Evolutionary conservation across 441 rosid species (phyloP).

Genomic region (Erysimum cheiri): DNA sequence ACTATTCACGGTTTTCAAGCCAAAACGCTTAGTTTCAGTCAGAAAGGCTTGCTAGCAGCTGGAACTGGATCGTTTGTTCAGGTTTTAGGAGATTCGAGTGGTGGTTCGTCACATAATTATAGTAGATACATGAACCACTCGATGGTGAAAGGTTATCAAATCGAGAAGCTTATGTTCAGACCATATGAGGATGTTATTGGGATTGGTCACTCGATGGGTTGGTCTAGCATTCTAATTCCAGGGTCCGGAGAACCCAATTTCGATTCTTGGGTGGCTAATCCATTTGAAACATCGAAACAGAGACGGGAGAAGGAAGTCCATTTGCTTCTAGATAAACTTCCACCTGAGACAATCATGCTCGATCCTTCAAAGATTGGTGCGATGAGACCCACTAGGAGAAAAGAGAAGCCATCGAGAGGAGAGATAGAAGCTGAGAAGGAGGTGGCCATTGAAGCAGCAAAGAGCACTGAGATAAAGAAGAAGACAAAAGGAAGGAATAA

Average conservation of each 20-base stretch:
- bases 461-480: constrained; percentile 58
- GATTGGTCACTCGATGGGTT: constrained; percentile 92
- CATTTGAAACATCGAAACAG: constrained; percentile 89
- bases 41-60: constrained; percentile 87
- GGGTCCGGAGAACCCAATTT: constrained; percentile 98
- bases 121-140: constrained; percentile 81
- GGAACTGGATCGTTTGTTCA: constrained; percentile 76
- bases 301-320: constrained; percentile 86
- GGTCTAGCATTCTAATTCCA: constrained; percentile 87
- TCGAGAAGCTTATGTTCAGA: constrained; percentile 70
- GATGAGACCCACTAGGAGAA: constrained; percentile 56
- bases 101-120: constrained; percentile 55
- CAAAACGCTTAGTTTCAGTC: constrained; percentile 79
- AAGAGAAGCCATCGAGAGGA: constrained; percentile 62
- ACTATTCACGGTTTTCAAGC: constrained; percentile 69
- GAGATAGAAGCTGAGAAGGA: constrained; percentile 72
- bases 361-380: constrained; percentile 91
- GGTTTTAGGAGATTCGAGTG: constrained; percentile 58
- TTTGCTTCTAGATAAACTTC: constrained; percentile 89
- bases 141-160: constrained; percentile 84
- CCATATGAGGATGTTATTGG: constrained; percentile 89
- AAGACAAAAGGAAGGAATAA: constrained; percentile 90
- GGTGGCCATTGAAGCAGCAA: constrained; percentile 64
- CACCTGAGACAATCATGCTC: constrained; percentile 85
- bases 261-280: constrained; percentile 93